Evolutionary conservation across 1,139 yeast genomes (phyloP), one percentile per base, ranked within the genome.

Genomic region (Protomyces inundatus): DNA sequence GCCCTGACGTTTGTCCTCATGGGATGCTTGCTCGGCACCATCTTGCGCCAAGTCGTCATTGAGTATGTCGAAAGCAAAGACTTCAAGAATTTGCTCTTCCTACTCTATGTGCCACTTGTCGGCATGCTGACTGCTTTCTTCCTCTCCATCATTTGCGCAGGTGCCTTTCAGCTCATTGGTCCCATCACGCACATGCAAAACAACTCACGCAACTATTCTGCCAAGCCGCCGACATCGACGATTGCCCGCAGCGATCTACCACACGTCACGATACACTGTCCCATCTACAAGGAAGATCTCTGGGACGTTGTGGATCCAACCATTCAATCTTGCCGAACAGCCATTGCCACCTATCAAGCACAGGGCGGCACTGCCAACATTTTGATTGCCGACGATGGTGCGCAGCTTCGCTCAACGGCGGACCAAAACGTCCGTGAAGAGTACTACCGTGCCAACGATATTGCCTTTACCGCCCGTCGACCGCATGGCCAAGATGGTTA

Each of bases 341-440:
- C 68, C 6, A 57, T 67, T 10, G 65, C 68, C 23, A 67, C 68
- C 5, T 67, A 67, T 51, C 68, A 67, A 34, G 64, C 66, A 7
- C 68, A 66, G 35, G 68, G 68, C 9, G 68, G 68, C 3, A 65
- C 67, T 34, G 68, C 68, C 9, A 50, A 32, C 12, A 57, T 67
- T 6, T 62, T 67, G 34, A 58, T 67, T 39, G 65, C 66, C 30
- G 68, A 67, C 61, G 68, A 67, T 30, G 68, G 68, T 4, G 66
- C 64, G 56, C 68, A 67, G 45, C 48, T 67, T 39, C 63, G 66
- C 16, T 36, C 65, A 33, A 64, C 55, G n/a, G 67, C 65, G 14
- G 68, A 66, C 23, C 61, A 54, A 10, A 30, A 55, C 10, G 35
- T 61, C 10, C 55, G 68, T 10, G 48, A 57, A 32, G 60, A 54